A percentile compares a stretch with the other conserved stretches of the same genome.
Evolutionary conservation across 2,329 filamentous ascomycete species (phyloP).

Genomic region (Hypoxylon sp.): DNA sequence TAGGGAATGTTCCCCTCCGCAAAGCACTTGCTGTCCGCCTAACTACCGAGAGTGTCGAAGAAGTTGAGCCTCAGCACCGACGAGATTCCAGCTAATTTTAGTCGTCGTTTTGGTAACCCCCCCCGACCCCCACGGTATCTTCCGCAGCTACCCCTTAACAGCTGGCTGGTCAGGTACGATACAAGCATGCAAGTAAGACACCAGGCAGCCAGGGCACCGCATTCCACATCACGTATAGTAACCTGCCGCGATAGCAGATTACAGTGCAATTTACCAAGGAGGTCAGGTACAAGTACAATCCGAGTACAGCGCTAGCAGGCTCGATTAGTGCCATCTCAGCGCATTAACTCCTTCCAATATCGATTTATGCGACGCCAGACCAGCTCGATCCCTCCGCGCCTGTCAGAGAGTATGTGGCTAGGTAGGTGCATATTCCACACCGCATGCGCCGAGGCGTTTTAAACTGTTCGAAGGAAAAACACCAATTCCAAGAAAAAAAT

Average conservation of each 20-base stretch:
- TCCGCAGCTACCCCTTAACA: neutral
- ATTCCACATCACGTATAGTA: neutral
- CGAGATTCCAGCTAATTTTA: slow-evolving; percentile 1
- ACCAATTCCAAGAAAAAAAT: neutral
- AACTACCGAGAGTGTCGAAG: neutral
- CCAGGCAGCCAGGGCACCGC: slow-evolving; percentile 13
- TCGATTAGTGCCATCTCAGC: neutral
- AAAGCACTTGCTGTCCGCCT: neutral
- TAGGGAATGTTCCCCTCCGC: neutral
- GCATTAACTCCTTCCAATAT: slow-evolving; percentile 10
- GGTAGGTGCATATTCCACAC: slow-evolving; percentile 5
- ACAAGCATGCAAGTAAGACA: slow-evolving; percentile 16
- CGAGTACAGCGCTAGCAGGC: neutral
- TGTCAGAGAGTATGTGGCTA: slow-evolving; percentile 13
- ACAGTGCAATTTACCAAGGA: neutral
- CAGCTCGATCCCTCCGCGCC: slow-evolving; percentile 22
- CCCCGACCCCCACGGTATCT: slow-evolving; percentile 19
- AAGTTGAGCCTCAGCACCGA: neutral
- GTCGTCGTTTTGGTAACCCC: too few species aligned
- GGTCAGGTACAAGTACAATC: neutral
- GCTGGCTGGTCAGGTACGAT: neutral
- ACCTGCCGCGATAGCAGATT: neutral
- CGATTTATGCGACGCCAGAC: slow-evolving; percentile 31
- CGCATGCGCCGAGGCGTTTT: slow-evolving; percentile 15
- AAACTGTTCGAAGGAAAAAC: slow-evolving; percentile 9